These are phyloP conservation scores for Physaria fendleri DNA, from an alignment of 345 rosid genomes.

Conservation along the genomic window DNA sequence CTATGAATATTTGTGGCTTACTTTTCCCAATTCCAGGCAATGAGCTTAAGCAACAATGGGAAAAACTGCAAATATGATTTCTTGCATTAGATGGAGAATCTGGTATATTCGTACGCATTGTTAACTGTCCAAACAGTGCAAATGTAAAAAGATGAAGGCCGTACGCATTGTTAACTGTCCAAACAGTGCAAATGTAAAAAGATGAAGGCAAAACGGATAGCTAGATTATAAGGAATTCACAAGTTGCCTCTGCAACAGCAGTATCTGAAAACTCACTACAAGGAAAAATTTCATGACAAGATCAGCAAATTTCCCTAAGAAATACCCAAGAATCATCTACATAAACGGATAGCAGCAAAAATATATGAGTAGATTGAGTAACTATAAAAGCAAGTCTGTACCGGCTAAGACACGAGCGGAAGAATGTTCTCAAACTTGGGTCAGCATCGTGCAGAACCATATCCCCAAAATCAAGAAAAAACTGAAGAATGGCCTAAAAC, in stretches of 20 bases:
- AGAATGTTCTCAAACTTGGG: conserved; percentile 63
- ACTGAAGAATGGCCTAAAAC: conserved; percentile 72
- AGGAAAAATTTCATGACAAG: conserved; percentile 33
- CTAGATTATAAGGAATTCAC: conserved; percentile 53
- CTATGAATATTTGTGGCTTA: conserved; percentile 30
- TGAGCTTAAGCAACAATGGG: conserved; percentile 85
- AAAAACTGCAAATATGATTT: conserved; percentile 58
- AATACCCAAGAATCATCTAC: neutral
- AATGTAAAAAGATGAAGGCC: neutral
- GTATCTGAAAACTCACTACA: conserved; percentile 93
- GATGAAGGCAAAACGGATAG: neutral
- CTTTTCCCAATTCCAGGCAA: conserved; percentile 95
- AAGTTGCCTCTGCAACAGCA: conserved; percentile 84
- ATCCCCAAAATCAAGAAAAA: conserved; percentile 86
- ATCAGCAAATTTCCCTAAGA: conserved; percentile 1
- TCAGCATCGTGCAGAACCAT: conserved; percentile 88
- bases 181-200: neutral
- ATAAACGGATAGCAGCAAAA: neutral
- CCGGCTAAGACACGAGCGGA: conserved; percentile 92
- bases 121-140: neutral
- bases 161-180: neutral
- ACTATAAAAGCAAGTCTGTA: conserved; percentile 22
- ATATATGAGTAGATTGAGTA: neutral
- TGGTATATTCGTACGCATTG: neutral
- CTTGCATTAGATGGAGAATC: conserved; percentile 10